Conservation (phyloP, 2,329 filamentous ascomycete genomes). For the Penicillium janthinellum region DNA sequence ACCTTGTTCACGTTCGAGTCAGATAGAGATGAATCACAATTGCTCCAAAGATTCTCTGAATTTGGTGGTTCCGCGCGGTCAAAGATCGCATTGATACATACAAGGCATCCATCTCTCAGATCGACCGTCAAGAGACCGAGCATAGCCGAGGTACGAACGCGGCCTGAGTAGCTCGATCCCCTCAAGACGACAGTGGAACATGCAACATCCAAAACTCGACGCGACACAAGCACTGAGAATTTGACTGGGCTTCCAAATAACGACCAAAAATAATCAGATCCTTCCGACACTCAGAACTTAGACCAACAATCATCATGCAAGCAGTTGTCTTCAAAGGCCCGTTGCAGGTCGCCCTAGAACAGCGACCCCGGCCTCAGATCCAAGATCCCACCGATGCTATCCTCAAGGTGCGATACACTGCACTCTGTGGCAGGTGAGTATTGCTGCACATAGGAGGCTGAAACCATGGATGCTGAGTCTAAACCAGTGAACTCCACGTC, state of each 20-base stretch:
- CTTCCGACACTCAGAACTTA: not conserved
- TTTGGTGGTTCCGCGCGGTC: not conserved
- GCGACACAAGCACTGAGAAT: not conserved
- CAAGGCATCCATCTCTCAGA: too few relatives aligned
- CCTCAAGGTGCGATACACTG: slow-evolving; percentile 77
- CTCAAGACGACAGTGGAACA: not conserved
- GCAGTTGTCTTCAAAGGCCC: slow-evolving; percentile 85
- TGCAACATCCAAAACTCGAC: not conserved
- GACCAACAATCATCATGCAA: slow-evolving; percentile 64
- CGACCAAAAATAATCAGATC: not conserved
- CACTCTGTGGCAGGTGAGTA: slow-evolving; percentile 76
- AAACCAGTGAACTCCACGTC: slow-evolving; percentile 70
- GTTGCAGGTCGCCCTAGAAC: slow-evolving; percentile 70
- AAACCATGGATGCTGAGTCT: not conserved
- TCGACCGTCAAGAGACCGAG: not conserved
- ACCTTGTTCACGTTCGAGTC: too few relatives aligned
- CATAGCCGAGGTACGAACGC: slow-evolving; percentile 8
- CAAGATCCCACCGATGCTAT: slow-evolving; percentile 72
- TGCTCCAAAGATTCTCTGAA: not conserved
- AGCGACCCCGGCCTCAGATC: slow-evolving; percentile 74
- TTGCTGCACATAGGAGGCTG: too few relatives aligned
- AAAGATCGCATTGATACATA: not conserved
- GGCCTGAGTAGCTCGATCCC: slow-evolving; percentile 21
- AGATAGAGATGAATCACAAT: not conserved
- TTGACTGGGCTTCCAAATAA: too few relatives aligned